Percentiles rank a stretch among this genome's conserved stretches.
Conservation (phyloP, 1,139 yeast species). For the Waltiozyma solani region DNA sequence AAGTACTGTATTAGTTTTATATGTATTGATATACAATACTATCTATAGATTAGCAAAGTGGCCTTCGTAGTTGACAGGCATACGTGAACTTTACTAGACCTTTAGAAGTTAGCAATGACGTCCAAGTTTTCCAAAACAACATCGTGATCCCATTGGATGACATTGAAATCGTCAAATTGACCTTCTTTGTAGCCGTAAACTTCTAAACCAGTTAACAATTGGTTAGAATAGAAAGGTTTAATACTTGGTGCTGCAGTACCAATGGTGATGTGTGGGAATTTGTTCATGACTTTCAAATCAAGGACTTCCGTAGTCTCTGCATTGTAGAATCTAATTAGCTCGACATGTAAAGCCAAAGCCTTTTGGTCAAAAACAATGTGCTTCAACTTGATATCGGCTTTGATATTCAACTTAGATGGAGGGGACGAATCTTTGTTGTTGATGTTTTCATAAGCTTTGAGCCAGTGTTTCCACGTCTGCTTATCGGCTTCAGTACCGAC, state of each 20-base stretch:
- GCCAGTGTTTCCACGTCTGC: slow-evolving; percentile 24
- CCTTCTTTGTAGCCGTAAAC: slow-evolving; percentile 10
- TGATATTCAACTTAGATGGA: slow-evolving; percentile 11
- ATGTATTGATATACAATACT: too few species aligned
- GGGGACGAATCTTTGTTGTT: too few species aligned
- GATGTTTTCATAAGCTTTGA: slow-evolving; percentile 9
- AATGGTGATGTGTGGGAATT: slow-evolving; percentile 62
- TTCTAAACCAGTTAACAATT: slow-evolving; percentile 22
- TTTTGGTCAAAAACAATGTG: slow-evolving; percentile 41
- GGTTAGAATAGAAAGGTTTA: slow-evolving; percentile 42
- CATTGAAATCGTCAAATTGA: slow-evolving; percentile 8
- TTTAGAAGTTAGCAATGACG: slow-evolving; percentile 11
- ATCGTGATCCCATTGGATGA: slow-evolving; percentile 14
- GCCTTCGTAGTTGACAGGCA: too few species aligned
- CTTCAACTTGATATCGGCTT: slow-evolving; percentile 31
- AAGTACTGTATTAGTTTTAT: too few species aligned
- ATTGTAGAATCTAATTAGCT: slow-evolving; percentile 24
- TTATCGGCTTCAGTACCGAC: slow-evolving; percentile 19
- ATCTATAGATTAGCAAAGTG: too few species aligned
- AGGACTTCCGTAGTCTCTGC: slow-evolving; percentile 10
- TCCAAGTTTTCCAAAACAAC: slow-evolving; percentile 6
- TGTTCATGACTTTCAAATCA: slow-evolving; percentile 30
- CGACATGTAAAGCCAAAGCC: slow-evolving; percentile 49
- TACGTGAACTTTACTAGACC: too few species aligned
- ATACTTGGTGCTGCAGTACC: slow-evolving; percentile 45